Evolutionary conservation across 345 rosid species (phyloP), one percentile per base, ranked within the genome.

Genomic region (Murraya paniculata): DNA sequence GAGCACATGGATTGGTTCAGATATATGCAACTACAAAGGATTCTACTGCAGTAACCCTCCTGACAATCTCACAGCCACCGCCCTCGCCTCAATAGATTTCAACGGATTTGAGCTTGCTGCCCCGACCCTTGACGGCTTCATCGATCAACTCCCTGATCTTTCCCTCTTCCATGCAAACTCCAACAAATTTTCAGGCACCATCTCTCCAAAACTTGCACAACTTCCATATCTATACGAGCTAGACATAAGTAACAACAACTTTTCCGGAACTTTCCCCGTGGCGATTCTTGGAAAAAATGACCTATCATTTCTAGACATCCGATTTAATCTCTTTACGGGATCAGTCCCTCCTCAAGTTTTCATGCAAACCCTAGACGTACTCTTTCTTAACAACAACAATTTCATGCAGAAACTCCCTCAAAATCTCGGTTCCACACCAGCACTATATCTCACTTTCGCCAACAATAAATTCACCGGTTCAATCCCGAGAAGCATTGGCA

Each of bases 151-250:
- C 25, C 85, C 84, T 2, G 89, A 89, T 79, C 84, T 89, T 8
- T 88, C 89, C 16, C n/a, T 89, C 59, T 89, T 89, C 72, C 90
- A 89, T 28, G 88, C 89, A 59, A 87, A 87, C 77, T 82, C 88
- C 71, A 89, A 89, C 81, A 72, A 74, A 62, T 87, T 89, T 56
- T 73, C 83, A 1, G 90, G 89, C 56, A 9, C 79, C 41, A 78
- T 87, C 25, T 66, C 84, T 5, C 59, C 82, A n/a, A 74, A 78
- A 13, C 58, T 85, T 38, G 61, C 83, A 9, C n/a, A 53, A 5
- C 80, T 85, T 9, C 79, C 64, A 5, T 83, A 70, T 73, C 28
- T 87, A 19, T 85, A 81, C 67, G 88, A 87, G 77, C 80, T 87
- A 2, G 88, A 87, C 74, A 60, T 87, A 25, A 85, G 88, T 73